phyloP scores from a whole-genome alignment of 2,329 filamentous ascomycete genomes.

The Myriosclerotinia scirpicola region DNA sequence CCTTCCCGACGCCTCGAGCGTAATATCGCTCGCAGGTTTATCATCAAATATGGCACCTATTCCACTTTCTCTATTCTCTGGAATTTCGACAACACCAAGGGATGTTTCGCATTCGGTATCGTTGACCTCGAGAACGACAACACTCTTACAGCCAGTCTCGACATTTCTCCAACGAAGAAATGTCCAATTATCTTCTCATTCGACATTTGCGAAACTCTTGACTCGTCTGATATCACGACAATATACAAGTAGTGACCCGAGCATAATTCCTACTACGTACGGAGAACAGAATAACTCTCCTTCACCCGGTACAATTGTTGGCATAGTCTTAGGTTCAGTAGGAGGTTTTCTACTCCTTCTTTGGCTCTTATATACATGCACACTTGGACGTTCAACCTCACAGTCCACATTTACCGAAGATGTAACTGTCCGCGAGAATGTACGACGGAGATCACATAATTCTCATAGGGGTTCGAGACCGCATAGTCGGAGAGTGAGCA shows the following conservation, averaged over 20 bases:
- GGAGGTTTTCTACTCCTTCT: slow-evolving; percentile 53
- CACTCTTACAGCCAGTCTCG: slow-evolving; percentile 6
- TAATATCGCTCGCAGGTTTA: slow-evolving; percentile 10
- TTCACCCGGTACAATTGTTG: slow-evolving; percentile 56
- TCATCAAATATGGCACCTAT: slow-evolving; percentile 19
- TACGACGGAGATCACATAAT: slow-evolving; percentile 28
- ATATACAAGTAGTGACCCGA: neutral
- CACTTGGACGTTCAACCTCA: slow-evolving; percentile 23
- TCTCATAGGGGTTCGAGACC: slow-evolving; percentile 19
- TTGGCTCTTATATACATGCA: slow-evolving; percentile 49
- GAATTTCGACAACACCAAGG: neutral
- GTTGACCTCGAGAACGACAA: neutral
- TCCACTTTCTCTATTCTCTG: neutral
- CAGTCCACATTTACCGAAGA: slow-evolving; percentile 28
- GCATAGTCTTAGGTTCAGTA: slow-evolving; percentile 58
- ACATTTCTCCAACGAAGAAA: slow-evolving; percentile 1
- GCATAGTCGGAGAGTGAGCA: slow-evolving; percentile 29
- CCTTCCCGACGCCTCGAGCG: neutral
- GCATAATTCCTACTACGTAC: slow-evolving; percentile 62
- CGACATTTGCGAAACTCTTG: neutral
- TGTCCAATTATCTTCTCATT: neutral
- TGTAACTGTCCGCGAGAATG: slow-evolving; percentile 29
- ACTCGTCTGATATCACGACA: slow-evolving; percentile 10
- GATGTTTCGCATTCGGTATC: neutral
- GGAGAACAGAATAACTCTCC: slow-evolving; percentile 53